Base-by-base conservation (phyloP, 176 grass and related monocot species). In the Paspalum notatum region DNA sequence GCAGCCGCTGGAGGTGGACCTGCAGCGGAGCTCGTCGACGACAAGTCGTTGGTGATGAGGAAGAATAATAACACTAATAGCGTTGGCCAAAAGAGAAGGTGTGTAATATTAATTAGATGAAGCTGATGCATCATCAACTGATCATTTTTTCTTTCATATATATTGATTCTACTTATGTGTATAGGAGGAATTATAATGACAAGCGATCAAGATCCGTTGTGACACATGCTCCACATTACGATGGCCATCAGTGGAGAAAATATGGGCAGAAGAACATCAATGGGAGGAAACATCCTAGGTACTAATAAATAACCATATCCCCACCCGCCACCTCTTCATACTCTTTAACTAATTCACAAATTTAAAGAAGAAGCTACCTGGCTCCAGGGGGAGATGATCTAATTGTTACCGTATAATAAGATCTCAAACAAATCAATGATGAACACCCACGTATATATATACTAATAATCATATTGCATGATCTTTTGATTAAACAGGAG, bases 261-360 rank as follows among this genome's bases (percentile, higher is more conserved):
- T 90, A 90, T 64, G 87, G 87, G 49, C 82, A 90, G 78, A 90
- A 90, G 53, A 37, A 27, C 47, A 90, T 90, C 62, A 75, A 82
- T 16, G 64, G 65, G 57, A 74, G 22, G 57, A 57, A 82, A 51
- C 45, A 90, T 64, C 62, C 81, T 7, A 90, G 83, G 83, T 84
- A 71, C 32, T 32, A 32, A 32, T 32, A 1, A 32, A 32, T 32
- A 32, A 32, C 32, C 32, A 32, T 32, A 32, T 32, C 32, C 32
- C 1, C 32, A 32, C 32, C 32, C 32, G 3, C 32, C 32, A 32
- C 32, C 32, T 32, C 32, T 32, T 32, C 32, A 32, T n/a, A n/a
- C n/a, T n/a, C n/a, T n/a, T 32, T 32, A 32, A 3, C 32, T 32
- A 3, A 32, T 32, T 32, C 1, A 32, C 32, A 3, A 32, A 32